Conservation (phyloP, 208 protist genomes). For the Leishmania turanica region DNA sequence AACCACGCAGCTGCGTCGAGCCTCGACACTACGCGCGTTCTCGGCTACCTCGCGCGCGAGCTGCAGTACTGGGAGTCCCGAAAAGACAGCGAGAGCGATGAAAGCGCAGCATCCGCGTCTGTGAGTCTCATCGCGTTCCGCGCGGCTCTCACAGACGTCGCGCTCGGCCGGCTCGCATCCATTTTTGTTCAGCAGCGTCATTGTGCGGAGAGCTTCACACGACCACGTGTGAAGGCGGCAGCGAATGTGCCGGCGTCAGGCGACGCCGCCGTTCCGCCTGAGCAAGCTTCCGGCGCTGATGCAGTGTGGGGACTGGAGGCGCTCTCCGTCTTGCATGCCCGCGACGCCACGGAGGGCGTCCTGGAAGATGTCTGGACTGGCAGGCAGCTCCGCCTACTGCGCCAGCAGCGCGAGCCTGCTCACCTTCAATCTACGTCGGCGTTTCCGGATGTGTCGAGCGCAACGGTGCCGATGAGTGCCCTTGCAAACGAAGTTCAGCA, state of each 20-base stretch:
- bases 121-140: constrained; percentile 34
- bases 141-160: constrained; percentile 45
- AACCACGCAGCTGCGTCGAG: constrained; percentile 41
- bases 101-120: not conserved
- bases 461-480: not conserved
- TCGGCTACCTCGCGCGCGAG: constrained; percentile 73
- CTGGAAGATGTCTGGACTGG: constrained; percentile 17
- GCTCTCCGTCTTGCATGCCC: constrained; percentile 42
- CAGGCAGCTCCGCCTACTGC: not conserved
- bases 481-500: constrained; percentile 23
- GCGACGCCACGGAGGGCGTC: constrained; percentile 27
- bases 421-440: not conserved
- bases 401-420: constrained; percentile 17
- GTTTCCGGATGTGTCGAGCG: not conserved
- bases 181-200: constrained; percentile 52
- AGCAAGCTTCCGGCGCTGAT: constrained; percentile 43
- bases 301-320: constrained; percentile 66
- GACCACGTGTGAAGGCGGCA: not conserved
- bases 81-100: not conserved
- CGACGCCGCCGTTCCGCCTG: not conserved
- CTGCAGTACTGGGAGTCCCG: constrained; percentile 38
- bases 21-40: constrained; percentile 46
- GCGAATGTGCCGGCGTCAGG: not conserved
- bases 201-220: not conserved
- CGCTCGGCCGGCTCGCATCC: constrained; percentile 59